phyloP scores from a whole-genome alignment of 106 monocot genomes.

The Phalaenopsis equestris region DNA sequence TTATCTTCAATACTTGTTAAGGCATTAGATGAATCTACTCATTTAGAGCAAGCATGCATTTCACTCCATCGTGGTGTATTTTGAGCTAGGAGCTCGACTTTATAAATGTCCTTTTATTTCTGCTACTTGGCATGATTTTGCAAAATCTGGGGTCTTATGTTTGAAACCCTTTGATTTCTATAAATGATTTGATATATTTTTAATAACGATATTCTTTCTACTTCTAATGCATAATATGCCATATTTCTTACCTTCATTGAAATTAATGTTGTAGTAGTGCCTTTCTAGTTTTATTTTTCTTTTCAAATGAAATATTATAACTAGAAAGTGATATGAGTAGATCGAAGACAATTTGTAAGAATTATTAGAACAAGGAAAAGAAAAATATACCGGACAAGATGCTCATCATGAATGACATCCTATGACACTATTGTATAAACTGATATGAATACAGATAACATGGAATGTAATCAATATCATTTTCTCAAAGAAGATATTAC shows the following conservation, averaged over 20 bases:
- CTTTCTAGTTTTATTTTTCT: not conserved
- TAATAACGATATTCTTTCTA: not conserved
- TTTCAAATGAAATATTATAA: not conserved
- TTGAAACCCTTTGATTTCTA: not conserved
- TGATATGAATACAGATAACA: no score
- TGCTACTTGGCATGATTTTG: not conserved
- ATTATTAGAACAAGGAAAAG: no score
- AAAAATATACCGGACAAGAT: no score
- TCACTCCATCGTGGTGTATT: not conserved
- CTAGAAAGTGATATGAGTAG: no score
- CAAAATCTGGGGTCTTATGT: not conserved
- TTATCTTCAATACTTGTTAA: not conserved
- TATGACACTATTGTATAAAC: no score
- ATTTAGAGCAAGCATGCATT: not conserved
- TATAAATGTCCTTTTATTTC: not conserved
- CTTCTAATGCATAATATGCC: not conserved
- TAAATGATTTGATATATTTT: not conserved
- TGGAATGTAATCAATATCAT: no score
- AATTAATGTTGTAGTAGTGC: not conserved
- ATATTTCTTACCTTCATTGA: not conserved
- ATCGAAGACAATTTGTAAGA: no score
- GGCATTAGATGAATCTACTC: constrained; percentile 1
- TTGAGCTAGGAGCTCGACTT: not conserved
- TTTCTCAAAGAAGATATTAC: no score
- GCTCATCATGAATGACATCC: no score